Evolutionary conservation across 225 moss, liverwort and hornwort genomes (phyloP), one percentile per base, ranked within the genome.

Genomic region (Straminergon stramineum): DNA sequence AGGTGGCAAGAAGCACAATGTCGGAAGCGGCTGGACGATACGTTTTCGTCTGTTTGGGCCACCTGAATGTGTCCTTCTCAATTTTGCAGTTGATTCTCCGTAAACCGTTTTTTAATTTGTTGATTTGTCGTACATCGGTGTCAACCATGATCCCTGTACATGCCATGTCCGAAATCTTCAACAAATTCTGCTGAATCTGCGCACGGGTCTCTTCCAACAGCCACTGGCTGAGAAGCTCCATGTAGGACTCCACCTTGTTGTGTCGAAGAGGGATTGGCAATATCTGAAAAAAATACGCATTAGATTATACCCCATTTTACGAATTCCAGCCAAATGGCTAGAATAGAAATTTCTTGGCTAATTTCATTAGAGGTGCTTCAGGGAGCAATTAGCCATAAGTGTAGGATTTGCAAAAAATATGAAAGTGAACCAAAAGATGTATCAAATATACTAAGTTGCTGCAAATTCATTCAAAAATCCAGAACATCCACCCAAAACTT

Each of bases 131-230:
- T 43, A 91, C 70, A 56, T 90, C 85, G 35, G 87, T 53, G 85
- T 92, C 92, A 68, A 93, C 53, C 51, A 27, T 43, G 62, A 94
- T 76, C 88, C 70, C 89, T 86, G 90, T 62, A 81, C 90, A 92
- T 68, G 94, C 90, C 91, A 94, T 86, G 45, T 93, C 93, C 61
- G 89, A 77, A 79, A 93, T 90, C 77, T 94, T 94, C 86, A 94
- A 60, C 75, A 94, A 64, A 85, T 82, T 93, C 87, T 93, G 92
- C 64, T 94, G 94, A 82, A 94, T 90, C 81, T 94, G 94, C 17
- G 87, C 91, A 77, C 94, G 93, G 28, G 93, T 93, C 90, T 94
- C 94, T 89, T 94, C 94, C 66, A 94, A 82, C 62, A 94, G 90
- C 94, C 94, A 94, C 84, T 89, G 90, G 85, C 93, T 93, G 53